These are phyloP conservation scores for Fusarium heterosporum DNA, from an alignment of 2,329 filamentous ascomycete species.

Conservation along the genomic window DNA sequence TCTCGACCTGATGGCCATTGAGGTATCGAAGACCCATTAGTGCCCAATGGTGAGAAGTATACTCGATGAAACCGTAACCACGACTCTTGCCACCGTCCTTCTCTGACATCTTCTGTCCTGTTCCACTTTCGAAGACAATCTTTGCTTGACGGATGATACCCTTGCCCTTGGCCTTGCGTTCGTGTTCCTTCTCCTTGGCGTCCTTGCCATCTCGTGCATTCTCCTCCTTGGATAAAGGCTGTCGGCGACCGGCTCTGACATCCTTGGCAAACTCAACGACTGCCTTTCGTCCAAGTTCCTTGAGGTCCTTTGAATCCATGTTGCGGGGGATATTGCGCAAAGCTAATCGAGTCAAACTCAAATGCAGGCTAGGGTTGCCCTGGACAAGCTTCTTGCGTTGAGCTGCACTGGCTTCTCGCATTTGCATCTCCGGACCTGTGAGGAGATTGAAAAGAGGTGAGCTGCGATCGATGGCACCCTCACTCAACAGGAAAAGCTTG, in stretches of 20 bases:
- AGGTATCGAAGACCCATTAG: slow-evolving; percentile 95
- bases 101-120: slow-evolving; percentile 87
- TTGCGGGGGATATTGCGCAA: slow-evolving; percentile 90
- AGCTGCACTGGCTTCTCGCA: slow-evolving; percentile 86
- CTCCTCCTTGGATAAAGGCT: slow-evolving; percentile 91
- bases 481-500: slow-evolving; percentile 85
- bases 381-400: slow-evolving; percentile 93
- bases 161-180: slow-evolving; percentile 84
- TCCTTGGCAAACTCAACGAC: slow-evolving; percentile 94
- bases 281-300: slow-evolving; percentile 90
- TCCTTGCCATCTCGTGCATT: slow-evolving; percentile 81
- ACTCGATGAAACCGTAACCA: slow-evolving; percentile 98
- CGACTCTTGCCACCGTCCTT: slow-evolving; percentile 83
- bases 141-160: slow-evolving; percentile 93
- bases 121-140: slow-evolving; percentile 88
- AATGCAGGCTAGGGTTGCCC: slow-evolving; percentile 86
- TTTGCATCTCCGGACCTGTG: slow-evolving; percentile 81
- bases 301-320: slow-evolving; percentile 87
- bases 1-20: slow-evolving; percentile 77
- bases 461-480: slow-evolving; percentile 83
- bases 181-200: slow-evolving; percentile 82
- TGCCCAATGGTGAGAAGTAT: slow-evolving; percentile 91
- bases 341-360: slow-evolving; percentile 90
- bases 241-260: slow-evolving; percentile 80
- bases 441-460: slow-evolving; percentile 83